Evolutionary conservation across 1,284 basidiomycete genomes (phyloP).

Genomic region (Boletus sp.): DNA sequence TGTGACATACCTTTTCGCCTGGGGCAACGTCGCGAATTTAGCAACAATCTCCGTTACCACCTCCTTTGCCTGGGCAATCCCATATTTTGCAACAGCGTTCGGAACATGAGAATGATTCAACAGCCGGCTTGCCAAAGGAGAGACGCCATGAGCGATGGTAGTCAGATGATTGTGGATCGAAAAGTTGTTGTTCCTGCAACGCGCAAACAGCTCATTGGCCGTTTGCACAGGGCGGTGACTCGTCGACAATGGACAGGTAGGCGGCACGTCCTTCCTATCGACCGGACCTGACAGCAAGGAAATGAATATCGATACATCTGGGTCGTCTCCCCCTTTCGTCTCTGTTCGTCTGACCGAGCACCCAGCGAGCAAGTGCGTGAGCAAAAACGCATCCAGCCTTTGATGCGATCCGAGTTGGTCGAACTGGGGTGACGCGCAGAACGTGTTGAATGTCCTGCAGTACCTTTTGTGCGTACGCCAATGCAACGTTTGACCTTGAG

Average conservation of each 20-base stretch:
- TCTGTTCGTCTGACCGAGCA: conserved; percentile 26
- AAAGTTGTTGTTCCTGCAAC: conserved; percentile 77
- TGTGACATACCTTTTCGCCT: conserved; percentile 57
- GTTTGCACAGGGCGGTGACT: conserved; percentile 25
- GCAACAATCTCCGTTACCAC: conserved; percentile 60
- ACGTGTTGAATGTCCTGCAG: conserved; percentile 54
- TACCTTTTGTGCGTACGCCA: conserved; percentile 62
- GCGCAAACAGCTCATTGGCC: conserved; percentile 47
- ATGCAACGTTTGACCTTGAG: conserved; percentile 62
- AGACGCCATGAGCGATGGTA: conserved; percentile 66
- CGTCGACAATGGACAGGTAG: conserved; percentile 33
- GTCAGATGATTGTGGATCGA: conserved; percentile 64
- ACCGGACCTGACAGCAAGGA: conserved; percentile 49
- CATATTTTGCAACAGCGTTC: conserved; percentile 64
- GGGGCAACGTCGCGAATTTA: conserved; percentile 48
- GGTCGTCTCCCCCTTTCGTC: conserved; percentile 18
- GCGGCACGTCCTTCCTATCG: conserved; percentile 22
- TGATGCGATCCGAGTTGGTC: conserved; percentile 48
- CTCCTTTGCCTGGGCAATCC: conserved; percentile 35
- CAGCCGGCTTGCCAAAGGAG: conserved; percentile 63
- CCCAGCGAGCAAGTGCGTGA: conserved; percentile 57
- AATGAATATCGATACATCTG: conserved; percentile 39
- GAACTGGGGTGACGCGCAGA: conserved; percentile 43
- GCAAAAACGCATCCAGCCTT: conserved; percentile 55
- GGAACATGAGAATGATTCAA: conserved; percentile 78